A percentile compares a stretch with the other conserved stretches of the same genome.
Conservation (phyloP, 78 protist genomes). For the Speleostelium caveatum region DNA sequence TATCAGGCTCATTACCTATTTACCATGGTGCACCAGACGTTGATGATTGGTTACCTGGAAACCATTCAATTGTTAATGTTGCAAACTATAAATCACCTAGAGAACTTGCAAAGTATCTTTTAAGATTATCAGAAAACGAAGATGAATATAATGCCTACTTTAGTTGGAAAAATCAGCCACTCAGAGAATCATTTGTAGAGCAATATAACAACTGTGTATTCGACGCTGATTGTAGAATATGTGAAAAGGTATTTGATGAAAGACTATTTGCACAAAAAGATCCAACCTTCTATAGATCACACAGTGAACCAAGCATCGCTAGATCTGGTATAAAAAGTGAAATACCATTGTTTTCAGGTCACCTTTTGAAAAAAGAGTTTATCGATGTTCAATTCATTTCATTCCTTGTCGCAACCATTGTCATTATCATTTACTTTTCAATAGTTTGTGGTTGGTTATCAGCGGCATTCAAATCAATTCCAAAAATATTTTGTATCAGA, state of each 20-base stretch:
- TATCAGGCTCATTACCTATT: slow-evolving; percentile 25
- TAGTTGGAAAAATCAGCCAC: slow-evolving; percentile 18
- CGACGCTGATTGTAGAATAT: slow-evolving; percentile 15
- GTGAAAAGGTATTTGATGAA: slow-evolving; percentile 17
- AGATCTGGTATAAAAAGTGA: background rate
- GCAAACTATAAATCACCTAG: slow-evolving; percentile 21
- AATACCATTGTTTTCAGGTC: too few relatives aligned
- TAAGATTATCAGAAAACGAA: background rate
- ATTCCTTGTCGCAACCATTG: background rate
- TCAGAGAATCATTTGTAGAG: background rate
- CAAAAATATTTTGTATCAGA: background rate
- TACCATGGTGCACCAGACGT: slow-evolving; percentile 47
- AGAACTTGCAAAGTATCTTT: slow-evolving; percentile 6
- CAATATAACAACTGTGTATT: slow-evolving; percentile 34
- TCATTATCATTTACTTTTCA: background rate
- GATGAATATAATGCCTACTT: slow-evolving; percentile 10
- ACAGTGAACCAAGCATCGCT: background rate
- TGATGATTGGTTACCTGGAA: slow-evolving; percentile 51
- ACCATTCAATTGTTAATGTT: slow-evolving; percentile 12
- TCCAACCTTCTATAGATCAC: background rate
- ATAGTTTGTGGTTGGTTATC: background rate
- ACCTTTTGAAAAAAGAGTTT: background rate
- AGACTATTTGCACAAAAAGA: background rate
- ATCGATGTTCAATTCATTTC: background rate
- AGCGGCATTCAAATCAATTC: background rate